Base-by-base conservation (phyloP, 495 filamentous ascomycete species). In the Lepidopterella palustris region DNA sequence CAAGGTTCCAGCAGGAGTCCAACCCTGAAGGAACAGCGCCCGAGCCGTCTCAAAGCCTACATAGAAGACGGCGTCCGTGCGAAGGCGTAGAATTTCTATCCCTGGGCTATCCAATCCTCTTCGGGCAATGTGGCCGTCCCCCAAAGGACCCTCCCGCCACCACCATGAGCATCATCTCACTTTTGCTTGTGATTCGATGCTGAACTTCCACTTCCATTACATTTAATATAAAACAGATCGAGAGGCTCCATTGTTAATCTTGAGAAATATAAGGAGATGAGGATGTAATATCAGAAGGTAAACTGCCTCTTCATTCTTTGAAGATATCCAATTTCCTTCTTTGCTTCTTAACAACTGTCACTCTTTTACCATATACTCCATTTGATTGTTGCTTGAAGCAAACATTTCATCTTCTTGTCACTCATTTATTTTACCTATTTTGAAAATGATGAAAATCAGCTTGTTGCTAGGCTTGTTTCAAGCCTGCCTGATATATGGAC, bases 391-490 rank as follows among this genome's bases (percentile, higher is more conserved):
- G 51, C 51, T 54, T 54, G 51, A 54, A 15, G 31, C 51, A 35
- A n/a, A 18, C 51, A 20, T 40, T 54, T 54, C 47, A 32, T 31
- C 11, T 31, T 28, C 51, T 50, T 50, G 21, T 50, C 47, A 24
- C 25, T 20, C 47, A 3, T 24, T 24, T n/a, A n/a, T n/a, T 13
- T 50, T 50, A 11, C 25, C 20, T 50, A 24, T 42, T 62, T 24
- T 53, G 50, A 48, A 42, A 20, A 67, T 67, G 64, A 53, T 47
- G 11, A 67, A 55, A 21, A 29, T 63, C 24, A 32, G 28, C 18
- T 63, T 51, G 24, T 18, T 63, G 28, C 57, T 67, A 57, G 60
- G 49, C 4, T n/a, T 67, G 5, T n/a, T 39, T 47, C 57, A 58
- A 10, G 51, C 45, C 31, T 26, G 50, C 10, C 35, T 63, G 21